Evolutionary conservation across 805 yeast genomes (phyloP), one percentile per base, ranked within the genome.

Genomic region (Kluyveromyces wickerhamii): DNA sequence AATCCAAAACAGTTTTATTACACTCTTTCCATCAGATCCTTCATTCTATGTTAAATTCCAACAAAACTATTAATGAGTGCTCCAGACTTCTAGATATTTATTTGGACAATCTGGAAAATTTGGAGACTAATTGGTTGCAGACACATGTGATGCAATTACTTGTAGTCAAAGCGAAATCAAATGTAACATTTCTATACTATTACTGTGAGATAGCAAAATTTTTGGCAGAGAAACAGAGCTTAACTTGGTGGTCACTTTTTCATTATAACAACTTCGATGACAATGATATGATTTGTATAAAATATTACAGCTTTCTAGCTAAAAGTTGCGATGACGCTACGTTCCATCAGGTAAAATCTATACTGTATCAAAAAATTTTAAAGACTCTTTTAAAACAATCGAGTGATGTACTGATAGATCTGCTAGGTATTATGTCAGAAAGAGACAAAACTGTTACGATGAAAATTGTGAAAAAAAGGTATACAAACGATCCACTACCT

Each of bases 181-280:
- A 43, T 6, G 37, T 34, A 6, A 27, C 27, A 10, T 48, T 49
- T 46, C 41, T 54, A 13, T 45, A 43, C n/a, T 35, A 39, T 27
- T 55, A 54, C 26, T 54, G 58, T 27, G 13, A 21, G 3, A 33
- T 52, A 10, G 58, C 53, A 3, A 43, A 44, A 30, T 47, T 35
- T 21, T 33, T 57, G 4, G 40, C 48, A 4, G 37, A 40, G n/a
- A 35, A 35, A 16, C 41, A 46, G 26, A 41, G 38, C 5, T 35
- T 48, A 18, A 43, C 54, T 2, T 57, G 62, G 62, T 55, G 60
- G 62, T 38, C 57, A 2, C 48, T 57, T 20, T 40, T 48, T 18
- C 41, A 42, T 14, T 57, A 49, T 33, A 52, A 48, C 29, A 43
- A 39, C 7, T 33, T 55, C 17, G 39, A 42, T 7, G 37, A 41